Evolutionary conservation across 2,329 filamentous ascomycete species (phyloP).

Genomic region (Colletotrichum sp.): DNA sequence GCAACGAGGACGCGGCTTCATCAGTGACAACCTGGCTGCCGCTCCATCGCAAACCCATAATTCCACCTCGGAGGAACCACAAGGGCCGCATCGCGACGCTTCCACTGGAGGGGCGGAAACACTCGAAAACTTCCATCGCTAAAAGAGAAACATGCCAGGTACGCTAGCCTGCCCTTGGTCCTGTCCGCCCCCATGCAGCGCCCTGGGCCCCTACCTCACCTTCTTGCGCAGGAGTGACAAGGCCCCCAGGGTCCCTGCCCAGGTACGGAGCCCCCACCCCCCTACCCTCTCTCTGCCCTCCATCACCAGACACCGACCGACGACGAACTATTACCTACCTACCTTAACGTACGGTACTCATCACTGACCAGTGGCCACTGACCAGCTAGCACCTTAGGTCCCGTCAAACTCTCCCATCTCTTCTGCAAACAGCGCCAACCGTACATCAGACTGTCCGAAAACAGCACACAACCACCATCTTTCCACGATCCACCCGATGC

Average conservation of each 20-base stretch:
- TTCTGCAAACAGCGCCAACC: neutral
- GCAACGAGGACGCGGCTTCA: neutral
- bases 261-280: neutral
- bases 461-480: neutral
- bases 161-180: constrained; percentile 2
- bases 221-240: neutral
- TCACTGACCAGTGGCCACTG: neutral
- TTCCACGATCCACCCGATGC: neutral
- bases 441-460: neutral
- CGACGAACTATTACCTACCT: neutral
- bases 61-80: neutral
- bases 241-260: neutral
- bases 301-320: neutral
- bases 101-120: constrained; percentile 17
- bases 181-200: neutral
- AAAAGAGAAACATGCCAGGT: constrained; percentile 16
- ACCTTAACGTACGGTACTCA: neutral
- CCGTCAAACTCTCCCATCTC: neutral
- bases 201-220: neutral
- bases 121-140: constrained; percentile 19
- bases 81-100: neutral
- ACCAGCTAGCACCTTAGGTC: neutral
- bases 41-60: neutral
- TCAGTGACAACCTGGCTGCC: neutral
- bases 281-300: neutral